phyloP scores from a whole-genome alignment of 306 rosid genomes.

The Fragaria ananassa region DNA sequence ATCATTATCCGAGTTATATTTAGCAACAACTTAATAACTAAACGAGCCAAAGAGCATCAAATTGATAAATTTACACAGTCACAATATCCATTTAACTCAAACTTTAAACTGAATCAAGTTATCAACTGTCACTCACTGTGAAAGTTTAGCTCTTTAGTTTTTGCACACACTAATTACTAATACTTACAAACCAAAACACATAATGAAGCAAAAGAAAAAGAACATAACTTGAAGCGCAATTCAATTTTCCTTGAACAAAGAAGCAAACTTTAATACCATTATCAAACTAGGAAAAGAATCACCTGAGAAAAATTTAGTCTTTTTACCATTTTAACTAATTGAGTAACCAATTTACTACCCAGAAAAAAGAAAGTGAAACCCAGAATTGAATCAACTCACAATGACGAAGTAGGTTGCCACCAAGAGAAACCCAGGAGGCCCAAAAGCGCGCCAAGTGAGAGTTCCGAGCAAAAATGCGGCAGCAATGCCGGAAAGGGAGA shows the following conservation, averaged over 20 bases:
- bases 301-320: background rate
- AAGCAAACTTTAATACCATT: background rate
- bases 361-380: background rate
- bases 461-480: slow-evolving; percentile 93
- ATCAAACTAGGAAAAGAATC: background rate
- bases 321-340: background rate
- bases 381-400: slow-evolving; percentile 25
- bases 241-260: background rate
- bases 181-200: background rate
- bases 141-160: background rate
- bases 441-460: slow-evolving; percentile 98
- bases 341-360: background rate
- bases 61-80: background rate
- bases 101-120: background rate
- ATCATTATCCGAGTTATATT: background rate
- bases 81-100: background rate
- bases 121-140: background rate
- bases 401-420: slow-evolving; percentile 84
- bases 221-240: background rate
- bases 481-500: slow-evolving; percentile 72
- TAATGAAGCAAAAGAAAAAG: background rate
- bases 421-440: slow-evolving; percentile 74
- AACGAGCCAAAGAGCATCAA: background rate
- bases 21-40: background rate
- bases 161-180: no score